A percentile compares a stretch with the other conserved stretches of the same genome.
Conservation (phyloP, 2,329 filamentous ascomycete species). For the Canariomyces notabilis region DNA sequence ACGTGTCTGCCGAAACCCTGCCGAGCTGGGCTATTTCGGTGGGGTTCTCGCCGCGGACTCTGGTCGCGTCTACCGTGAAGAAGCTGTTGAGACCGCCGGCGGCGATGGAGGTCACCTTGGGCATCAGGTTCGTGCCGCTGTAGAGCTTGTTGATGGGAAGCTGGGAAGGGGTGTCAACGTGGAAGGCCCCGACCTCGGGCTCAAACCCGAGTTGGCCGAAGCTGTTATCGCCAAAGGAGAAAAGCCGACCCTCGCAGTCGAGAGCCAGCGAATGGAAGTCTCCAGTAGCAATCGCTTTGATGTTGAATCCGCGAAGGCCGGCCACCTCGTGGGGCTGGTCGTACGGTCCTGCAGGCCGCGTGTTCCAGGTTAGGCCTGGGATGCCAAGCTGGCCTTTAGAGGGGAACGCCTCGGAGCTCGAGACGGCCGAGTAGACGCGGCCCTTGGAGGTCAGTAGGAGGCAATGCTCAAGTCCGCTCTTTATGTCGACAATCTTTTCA, state of each 20-base stretch:
- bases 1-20: constrained; percentile 68
- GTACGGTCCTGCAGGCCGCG: constrained; percentile 69
- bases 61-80: constrained; percentile 75
- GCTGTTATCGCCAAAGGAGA: constrained; percentile 86
- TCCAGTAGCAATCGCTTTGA: constrained; percentile 72
- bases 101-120: constrained; percentile 69
- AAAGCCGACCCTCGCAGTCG: constrained; percentile 70
- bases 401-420: constrained; percentile 73
- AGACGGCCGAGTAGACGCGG: constrained; percentile 82
- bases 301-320: constrained; percentile 64
- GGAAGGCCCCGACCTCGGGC: constrained; percentile 55
- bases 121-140: constrained; percentile 54
- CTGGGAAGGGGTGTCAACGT: constrained; percentile 64
- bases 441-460: constrained; percentile 79
- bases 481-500: constrained; percentile 70
- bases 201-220: constrained; percentile 88
- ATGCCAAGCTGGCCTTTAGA: constrained; percentile 82
- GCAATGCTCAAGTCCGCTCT: constrained; percentile 78
- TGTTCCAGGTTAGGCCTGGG: constrained; percentile 74
- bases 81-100: constrained; percentile 86
- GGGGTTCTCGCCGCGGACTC: constrained; percentile 38
- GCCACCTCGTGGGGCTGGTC: constrained; percentile 78
- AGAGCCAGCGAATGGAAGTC: constrained; percentile 81
- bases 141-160: constrained; percentile 72
- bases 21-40: constrained; percentile 41